Evolutionary conservation across 2,329 filamentous ascomycete species (phyloP), one percentile per base, ranked within the genome.

Genomic region (Ascocoryne sarcoides): DNA sequence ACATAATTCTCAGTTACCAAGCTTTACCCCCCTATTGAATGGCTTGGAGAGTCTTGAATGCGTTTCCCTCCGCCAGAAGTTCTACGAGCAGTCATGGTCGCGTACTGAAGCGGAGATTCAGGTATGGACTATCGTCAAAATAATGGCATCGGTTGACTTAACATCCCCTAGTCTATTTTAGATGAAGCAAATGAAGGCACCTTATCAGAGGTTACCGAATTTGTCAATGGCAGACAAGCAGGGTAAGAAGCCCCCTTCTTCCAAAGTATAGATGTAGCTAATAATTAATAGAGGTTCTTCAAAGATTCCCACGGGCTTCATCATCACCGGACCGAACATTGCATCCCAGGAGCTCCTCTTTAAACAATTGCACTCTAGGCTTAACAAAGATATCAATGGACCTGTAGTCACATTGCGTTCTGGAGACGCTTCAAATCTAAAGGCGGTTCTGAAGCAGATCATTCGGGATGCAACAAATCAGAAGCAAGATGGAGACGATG

Each of bases 301-400:
- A 19, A 35, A 33, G 40, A 36, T 56, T 72, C 78, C 82, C 0
- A 74, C 81, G 5, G 82, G 75, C 2, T 80, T 90, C 50, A 77
- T 90, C 50, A 73, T 86, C 43, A 84, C 83, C 7, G 86, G 85
- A 0, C 82, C 85, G 5, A 87, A 85, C 48, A 82, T 88, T 51
- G 79, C 83, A 26, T 82, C 82, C 2, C 82, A 88, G 58, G 75
- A 78, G 31, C 67, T 83, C 10, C 68, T 89, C n/a, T 88, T 88
- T 51, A 69, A 76, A 43, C 82, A 86, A 58, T 64, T 89, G 9
- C 71, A 75, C 10, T 71, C 75, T 43, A 64, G 63, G n/a, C 62
- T 80, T n/a, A 62, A 64, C 53, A 49, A 59, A 45, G 60, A 68
- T 36, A 59, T 63, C 18, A 54, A 64, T 14, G 75, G 76, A 36